Evolutionary conservation across 2,329 filamentous ascomycete species (phyloP).

Genomic region (Monosporascus sp.): DNA sequence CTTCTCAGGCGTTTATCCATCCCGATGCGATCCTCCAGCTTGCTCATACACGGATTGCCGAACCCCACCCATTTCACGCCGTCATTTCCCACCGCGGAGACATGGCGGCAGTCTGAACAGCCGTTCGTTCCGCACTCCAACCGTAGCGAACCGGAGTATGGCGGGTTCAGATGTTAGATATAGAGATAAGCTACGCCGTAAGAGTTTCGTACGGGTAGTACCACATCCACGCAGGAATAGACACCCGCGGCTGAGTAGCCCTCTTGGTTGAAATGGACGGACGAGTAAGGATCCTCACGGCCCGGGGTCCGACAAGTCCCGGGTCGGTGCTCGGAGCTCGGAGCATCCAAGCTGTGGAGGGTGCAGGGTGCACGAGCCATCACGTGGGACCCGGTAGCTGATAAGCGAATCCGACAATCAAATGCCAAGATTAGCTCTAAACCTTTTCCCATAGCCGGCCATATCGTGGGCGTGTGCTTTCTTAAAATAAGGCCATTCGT

Average conservation of each 20-base stretch:
- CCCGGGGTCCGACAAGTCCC: too few species aligned
- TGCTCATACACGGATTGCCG: conserved; percentile 44
- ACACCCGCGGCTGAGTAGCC: too few species aligned
- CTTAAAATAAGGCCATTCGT: background rate
- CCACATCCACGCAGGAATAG: too few species aligned
- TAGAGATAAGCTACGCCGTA: too few species aligned
- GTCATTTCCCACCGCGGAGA: conserved; percentile 20
- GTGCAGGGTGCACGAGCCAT: background rate
- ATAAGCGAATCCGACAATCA: background rate
- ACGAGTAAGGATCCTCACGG: too few species aligned
- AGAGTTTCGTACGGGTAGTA: too few species aligned
- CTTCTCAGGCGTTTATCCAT: conserved; percentile 23
- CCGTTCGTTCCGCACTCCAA: conserved; percentile 17
- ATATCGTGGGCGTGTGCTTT: background rate
- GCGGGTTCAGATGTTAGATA: too few species aligned
- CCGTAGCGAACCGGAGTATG: conserved; percentile 4
- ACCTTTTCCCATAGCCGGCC: background rate
- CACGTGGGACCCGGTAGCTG: background rate
- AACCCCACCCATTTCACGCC: conserved; percentile 40
- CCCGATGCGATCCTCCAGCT: conserved; percentile 44
- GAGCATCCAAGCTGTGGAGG: background rate
- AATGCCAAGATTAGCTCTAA: background rate
- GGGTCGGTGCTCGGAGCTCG: background rate
- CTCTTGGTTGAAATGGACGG: too few species aligned
- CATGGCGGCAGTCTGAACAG: conserved; percentile 34